Evolutionary conservation across 169 alveolate genomes (phyloP), one percentile per base, ranked within the genome.

Genomic region (Cryptosporidium parvum): DNA sequence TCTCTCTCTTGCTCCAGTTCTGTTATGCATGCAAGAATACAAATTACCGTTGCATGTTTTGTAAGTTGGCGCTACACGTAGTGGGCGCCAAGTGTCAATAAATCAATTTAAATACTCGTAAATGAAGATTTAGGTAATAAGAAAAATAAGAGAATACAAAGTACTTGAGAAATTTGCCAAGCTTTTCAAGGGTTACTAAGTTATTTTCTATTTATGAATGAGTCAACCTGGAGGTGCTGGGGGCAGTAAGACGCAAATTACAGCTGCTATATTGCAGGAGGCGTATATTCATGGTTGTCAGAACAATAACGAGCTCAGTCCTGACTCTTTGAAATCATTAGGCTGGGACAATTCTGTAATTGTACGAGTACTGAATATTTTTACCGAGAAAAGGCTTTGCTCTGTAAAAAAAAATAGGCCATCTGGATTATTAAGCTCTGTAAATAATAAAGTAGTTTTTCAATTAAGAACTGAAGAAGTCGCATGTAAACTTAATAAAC

Each of bases 391-490:
- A 62, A 68, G 94, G 58, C 93, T 92, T 31, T 92, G 94, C 39
- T 87, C 93, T 18, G 86, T 92, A 23, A 92, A 86, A 75, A 92
- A 86, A 69, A 91, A 33, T 5, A 80, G 45, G 23, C 23, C 59
- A 21, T 42, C 75, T 26, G 73, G 80, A 10, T 18, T 73, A 18
- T 56, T 73, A n/a, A 48, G 75, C 45, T 7, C 73, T 21, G 12
- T 16, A 6, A 59, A 62, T 16, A 92, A 69, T 71, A 92, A 72
- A 84, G 92, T 85, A 52, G 85, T 35, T 52, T 92, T 93, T 51
- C 91, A 69, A 42, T 89, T 96, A 73, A 86, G 98, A 85, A 95
- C 94, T 44, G 93, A 93, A 84, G 95, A 91, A 59, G 92, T 94
- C 18, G 94, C 95, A 21, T 95, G 92, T 35, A 94, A 93, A 70